Evolutionary conservation across 768 basidiomycete genomes (phyloP), one percentile per base, ranked within the genome.

Genomic region (Pholiota molesta): DNA sequence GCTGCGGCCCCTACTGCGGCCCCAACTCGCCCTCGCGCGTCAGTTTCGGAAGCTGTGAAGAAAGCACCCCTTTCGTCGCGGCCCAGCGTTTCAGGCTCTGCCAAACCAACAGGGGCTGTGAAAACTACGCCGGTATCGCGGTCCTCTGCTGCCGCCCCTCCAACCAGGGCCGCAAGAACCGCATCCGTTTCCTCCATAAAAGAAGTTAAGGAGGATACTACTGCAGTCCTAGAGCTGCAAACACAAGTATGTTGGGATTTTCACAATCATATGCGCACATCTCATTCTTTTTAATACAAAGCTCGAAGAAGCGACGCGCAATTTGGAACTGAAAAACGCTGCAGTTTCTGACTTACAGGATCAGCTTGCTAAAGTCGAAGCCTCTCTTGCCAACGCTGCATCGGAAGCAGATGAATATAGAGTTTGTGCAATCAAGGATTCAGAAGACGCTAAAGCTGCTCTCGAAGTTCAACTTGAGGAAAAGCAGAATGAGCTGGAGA

Each of bases 101-200:
- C 69, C 8, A 78, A 75, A 59, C 65, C 79, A 59, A 60, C 78
- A 21, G 62, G 70, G 40, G 40, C 76, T 44, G 57, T 78, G 1
- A 78, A 78, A 31, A 66, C 77, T 35, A 61, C 68, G 5, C 62
- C 70, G 52, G 35, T 69, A 28, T 66, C 74, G 37, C 71, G 76
- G 23, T 69, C 73, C 19, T 66, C 72, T 59, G 69, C 78, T 28
- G 63, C 79, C 16, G 67, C 75, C 47, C 65, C 74, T 55, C 68
- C 77, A 29, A 66, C 78, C 9, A 83, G 78, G 59, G 63, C 84
- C 44, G 72, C 82, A 58, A 80, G 84, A 17, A 73, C 83, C 29
- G 68, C 84, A 26, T 92, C 91, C 14, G 86, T 92, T 52, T 82
- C 89, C n/a, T 91, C 91, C 9, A 86, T 92, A 61, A 83, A 81